Base-by-base conservation (phyloP, 805 yeast genomes). In the Metschnikowia orientalis region DNA sequence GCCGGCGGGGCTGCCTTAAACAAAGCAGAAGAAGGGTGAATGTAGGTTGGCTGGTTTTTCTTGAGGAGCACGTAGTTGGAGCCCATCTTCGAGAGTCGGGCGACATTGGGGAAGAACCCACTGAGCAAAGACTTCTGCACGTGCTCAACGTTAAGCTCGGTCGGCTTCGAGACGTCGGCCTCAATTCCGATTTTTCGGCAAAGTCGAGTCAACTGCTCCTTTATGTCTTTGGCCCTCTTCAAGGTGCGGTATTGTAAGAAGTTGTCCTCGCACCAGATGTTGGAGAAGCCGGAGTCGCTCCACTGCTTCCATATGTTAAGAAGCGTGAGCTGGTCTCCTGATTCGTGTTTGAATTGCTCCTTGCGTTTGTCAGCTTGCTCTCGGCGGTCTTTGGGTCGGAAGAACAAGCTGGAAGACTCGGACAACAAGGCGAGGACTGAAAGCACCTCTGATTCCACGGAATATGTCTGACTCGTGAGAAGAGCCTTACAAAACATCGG, bases 11-110 rank as follows among this genome's bases (percentile, higher is more conserved):
- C 79, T 8, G 63, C 60, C 8, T 67, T 63, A 48, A 73, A 77
- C 18, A 90, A 52, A 0, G 79, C 75, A 0, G 95, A 83, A 0
- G 95, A 81, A 0, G 98, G 98, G 49, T 90, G 98, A 19, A 90
- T 68, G 48, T 64, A 71, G 1, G 87, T 90, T n/a, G 77, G 71
- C 40, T 84, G 81, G 23, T 79, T 79, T 41, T 78, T 79, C 44
- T 76, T 76, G 20, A 79, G 56, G 1, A 86, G 69, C 6, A 77
- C 69, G 53, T 81, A 87, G 32, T 79, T 73, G 19, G 84, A 86
- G 3, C 89, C 95, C 43, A 65, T 59, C 32, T 68, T 66, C 15
- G 75, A 68, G 15, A 85, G 58, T 24, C 74, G 59, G 0, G 85
- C 84, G 1, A 79, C 58, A 40, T 83, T 78, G 11, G 82, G 67